Evolutionary conservation across 495 filamentous ascomycete species (phyloP), one percentile per base, ranked within the genome.

Genomic region (Penicillium angulare): DNA sequence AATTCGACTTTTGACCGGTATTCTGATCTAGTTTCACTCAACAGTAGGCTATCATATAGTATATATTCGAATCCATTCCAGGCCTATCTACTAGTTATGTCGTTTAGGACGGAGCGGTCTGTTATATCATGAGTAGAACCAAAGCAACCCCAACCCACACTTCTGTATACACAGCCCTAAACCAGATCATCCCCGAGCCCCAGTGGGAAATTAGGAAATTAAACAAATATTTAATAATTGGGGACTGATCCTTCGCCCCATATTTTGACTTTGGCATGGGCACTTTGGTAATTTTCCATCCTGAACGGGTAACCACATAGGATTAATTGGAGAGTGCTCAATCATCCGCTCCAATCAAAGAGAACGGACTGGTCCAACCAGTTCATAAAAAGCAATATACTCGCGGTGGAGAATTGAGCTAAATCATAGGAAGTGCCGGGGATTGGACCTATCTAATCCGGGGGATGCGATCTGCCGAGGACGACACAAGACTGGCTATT

Each of bases 201-300:
- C 15, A 16, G 33, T 29, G n/a, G n/a, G n/a, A n/a, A n/a, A n/a
- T n/a, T n/a, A n/a, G n/a, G n/a, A n/a, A n/a, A n/a, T n/a, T n/a
- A n/a, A n/a, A n/a, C n/a, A n/a, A n/a, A n/a, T n/a, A n/a, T n/a
- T n/a, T n/a, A n/a, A n/a, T n/a, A n/a, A n/a, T n/a, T n/a, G n/a
- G n/a, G n/a, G n/a, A n/a, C n/a, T n/a, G n/a, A n/a, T n/a, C n/a
- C n/a, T n/a, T n/a, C n/a, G n/a, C 36, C 36, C 18, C 41, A 50
- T 54, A 8, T 35, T 15, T 35, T 29, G 49, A 27, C 36, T 27
- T 49, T 56, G 45, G 52, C 38, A 34, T 38, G 38, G 62, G 4
- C 50, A 40, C 18, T 47, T 63, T 65, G 40, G 43, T 16, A 63
- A 60, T 62, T 59, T 54, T 50, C 62, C 48, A 62, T 57, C 56